Conservation (phyloP, 2,329 filamentous ascomycete genomes). For the Penicillium sp. region DNA sequence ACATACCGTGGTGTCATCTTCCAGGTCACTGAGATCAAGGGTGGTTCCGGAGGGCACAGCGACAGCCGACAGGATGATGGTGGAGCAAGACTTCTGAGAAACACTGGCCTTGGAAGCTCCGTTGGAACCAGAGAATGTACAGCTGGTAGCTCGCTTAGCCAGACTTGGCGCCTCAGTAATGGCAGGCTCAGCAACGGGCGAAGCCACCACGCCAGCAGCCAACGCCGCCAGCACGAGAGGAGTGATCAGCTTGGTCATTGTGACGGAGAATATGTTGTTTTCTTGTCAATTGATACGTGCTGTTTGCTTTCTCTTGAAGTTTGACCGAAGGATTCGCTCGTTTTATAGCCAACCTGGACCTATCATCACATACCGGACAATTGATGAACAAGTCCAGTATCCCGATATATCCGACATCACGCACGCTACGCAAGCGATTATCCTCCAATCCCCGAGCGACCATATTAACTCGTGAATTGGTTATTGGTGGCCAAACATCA, state of each 20-base stretch:
- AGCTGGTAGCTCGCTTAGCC: constrained; percentile 17
- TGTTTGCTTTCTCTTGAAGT: not conserved
- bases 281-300: not conserved
- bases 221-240: constrained; percentile 7
- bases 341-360: not conserved
- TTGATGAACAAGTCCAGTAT: not conserved
- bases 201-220: constrained; percentile 7
- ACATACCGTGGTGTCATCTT: constrained; percentile 18
- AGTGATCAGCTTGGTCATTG: constrained; percentile 4
- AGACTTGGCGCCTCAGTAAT: constrained; percentile 16
- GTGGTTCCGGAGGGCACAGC: constrained; percentile 20
- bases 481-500: constrained; percentile 5
- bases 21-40: constrained; percentile 17
- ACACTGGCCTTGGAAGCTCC: constrained; percentile 14
- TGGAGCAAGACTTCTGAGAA: constrained; percentile 19
- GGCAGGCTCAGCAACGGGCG: constrained; percentile 13
- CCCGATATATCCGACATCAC: not conserved
- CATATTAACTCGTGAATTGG: not conserved
- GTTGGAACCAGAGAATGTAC: constrained; percentile 17
- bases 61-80: constrained; percentile 15
- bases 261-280: not conserved
- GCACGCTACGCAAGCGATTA: constrained; percentile 2
- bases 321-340: not conserved
- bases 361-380: not conserved
- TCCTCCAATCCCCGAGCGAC: constrained; percentile 7